Percentiles rank a stretch among this genome's conserved stretches.
phyloP scores from a whole-genome alignment of 768 basidiomycete species.

The Psilocybe cyanescens region DNA sequence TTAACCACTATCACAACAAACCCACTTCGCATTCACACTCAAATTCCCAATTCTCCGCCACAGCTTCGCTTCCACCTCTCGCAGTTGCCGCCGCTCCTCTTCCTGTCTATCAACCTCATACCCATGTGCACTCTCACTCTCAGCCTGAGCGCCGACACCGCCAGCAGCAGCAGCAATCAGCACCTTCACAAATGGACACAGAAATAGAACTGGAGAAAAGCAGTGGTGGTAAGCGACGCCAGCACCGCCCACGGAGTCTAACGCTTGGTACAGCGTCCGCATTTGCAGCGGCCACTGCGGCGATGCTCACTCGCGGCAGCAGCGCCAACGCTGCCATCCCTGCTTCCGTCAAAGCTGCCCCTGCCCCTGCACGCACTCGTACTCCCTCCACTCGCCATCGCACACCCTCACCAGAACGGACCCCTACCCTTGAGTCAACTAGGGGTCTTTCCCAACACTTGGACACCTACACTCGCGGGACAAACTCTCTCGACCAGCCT shows the following conservation, averaged over 20 bases:
- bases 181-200: neutral
- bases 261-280: conserved; percentile 23
- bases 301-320: neutral
- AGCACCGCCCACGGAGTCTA: conserved; percentile 21
- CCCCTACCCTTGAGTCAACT: too few relatives aligned
- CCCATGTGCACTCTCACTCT: neutral
- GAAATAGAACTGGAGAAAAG: neutral
- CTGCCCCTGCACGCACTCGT: neutral
- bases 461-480: neutral
- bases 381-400: neutral
- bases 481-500: neutral
- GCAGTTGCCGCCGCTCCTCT: conserved; percentile 14
- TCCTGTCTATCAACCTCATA: neutral
- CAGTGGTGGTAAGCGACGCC: conserved; percentile 5
- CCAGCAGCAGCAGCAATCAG: neutral
- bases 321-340: neutral
- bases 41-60: conserved; percentile 3
- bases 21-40: neutral
- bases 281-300: conserved; percentile 17
- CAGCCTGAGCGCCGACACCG: neutral
- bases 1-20: conserved; percentile 1
- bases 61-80: conserved; percentile 12
- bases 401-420: neutral
- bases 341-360: neutral
- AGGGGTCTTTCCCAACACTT: too few relatives aligned